Conservation (phyloP, 2,329 filamentous ascomycete genomes). For the Beauveria scarabaeidicola region DNA sequence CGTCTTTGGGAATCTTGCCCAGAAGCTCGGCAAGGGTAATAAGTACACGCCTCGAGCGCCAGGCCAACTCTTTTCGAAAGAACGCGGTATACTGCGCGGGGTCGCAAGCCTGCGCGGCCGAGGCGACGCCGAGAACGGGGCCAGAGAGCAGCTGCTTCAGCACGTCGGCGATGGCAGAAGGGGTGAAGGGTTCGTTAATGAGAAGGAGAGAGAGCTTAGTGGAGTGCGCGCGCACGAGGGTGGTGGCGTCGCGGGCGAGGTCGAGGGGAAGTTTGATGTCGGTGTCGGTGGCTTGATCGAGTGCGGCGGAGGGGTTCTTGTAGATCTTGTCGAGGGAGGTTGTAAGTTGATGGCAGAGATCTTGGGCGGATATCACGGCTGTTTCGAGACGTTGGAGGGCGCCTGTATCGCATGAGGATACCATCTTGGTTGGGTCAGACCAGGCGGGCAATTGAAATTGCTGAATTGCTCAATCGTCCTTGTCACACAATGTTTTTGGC, state of each 20-base stretch:
- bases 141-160: constrained; percentile 63
- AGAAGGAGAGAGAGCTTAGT: constrained; percentile 84
- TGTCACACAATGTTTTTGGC: background rate
- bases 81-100: constrained; percentile 52
- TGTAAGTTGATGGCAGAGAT: constrained; percentile 35
- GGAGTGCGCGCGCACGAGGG: constrained; percentile 69
- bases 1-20: constrained; percentile 49
- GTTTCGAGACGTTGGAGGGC: constrained; percentile 30
- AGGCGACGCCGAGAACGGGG: constrained; percentile 66
- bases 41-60: constrained; percentile 51
- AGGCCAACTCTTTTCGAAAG: constrained; percentile 55
- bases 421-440: constrained; percentile 15
- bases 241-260: constrained; percentile 62
- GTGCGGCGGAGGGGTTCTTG: constrained; percentile 16
- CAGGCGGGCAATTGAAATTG: background rate
- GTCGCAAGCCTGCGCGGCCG: constrained; percentile 58
- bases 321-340: constrained; percentile 32
- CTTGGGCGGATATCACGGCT: constrained; percentile 28
- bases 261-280: constrained; percentile 49
- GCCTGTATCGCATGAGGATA: constrained; percentile 16
- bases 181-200: constrained; percentile 79
- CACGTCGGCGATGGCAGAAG: constrained; percentile 62
- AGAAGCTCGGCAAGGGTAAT: constrained; percentile 55
- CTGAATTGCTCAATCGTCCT: background rate
- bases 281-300: constrained; percentile 10